A percentile compares a stretch with the other conserved stretches of the same genome.
These are phyloP conservation scores for Fusarium drepaniforme DNA, from an alignment of 2,329 filamentous ascomycete genomes.

Conservation along the genomic window DNA sequence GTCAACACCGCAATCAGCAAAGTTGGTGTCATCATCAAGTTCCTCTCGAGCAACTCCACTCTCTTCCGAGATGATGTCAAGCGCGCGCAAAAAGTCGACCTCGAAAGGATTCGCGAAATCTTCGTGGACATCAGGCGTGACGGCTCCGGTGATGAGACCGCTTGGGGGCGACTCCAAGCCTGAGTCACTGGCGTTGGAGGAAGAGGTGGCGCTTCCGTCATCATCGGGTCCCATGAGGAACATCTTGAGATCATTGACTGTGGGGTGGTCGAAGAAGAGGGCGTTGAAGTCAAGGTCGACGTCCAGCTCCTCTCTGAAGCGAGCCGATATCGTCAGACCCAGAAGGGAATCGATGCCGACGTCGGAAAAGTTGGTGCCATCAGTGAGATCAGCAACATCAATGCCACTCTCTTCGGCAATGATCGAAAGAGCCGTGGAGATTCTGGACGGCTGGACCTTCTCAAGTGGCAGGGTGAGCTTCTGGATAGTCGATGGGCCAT, in stretches of 20 bases:
- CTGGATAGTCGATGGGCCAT: rapidly evolving
- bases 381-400: slow-evolving; percentile 59
- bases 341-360: slow-evolving; percentile 73
- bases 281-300: slow-evolving; percentile 65
- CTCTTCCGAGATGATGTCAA: slow-evolving; percentile 57
- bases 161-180: background rate
- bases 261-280: slow-evolving; percentile 64
- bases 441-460: slow-evolving; percentile 4
- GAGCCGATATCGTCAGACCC: slow-evolving; percentile 67
- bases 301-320: slow-evolving; percentile 69
- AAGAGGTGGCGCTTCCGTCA: slow-evolving; percentile 18
- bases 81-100: slow-evolving; percentile 28
- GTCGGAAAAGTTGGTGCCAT: slow-evolving; percentile 68
- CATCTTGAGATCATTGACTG: slow-evolving; percentile 64
- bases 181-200: slow-evolving; percentile 25
- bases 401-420: slow-evolving; percentile 38
- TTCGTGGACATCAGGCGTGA: slow-evolving; percentile 14
- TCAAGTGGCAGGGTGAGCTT: background rate
- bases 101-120: slow-evolving; percentile 9
- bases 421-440: slow-evolving; percentile 20
- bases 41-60: slow-evolving; percentile 67
- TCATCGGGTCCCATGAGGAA: slow-evolving; percentile 21
- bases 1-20: slow-evolving; percentile 70
- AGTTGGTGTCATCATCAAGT: slow-evolving; percentile 67
- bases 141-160: slow-evolving; percentile 1